These are phyloP conservation scores for Mycena epipterygia DNA, from an alignment of 768 basidiomycete species.

Conservation along the genomic window DNA sequence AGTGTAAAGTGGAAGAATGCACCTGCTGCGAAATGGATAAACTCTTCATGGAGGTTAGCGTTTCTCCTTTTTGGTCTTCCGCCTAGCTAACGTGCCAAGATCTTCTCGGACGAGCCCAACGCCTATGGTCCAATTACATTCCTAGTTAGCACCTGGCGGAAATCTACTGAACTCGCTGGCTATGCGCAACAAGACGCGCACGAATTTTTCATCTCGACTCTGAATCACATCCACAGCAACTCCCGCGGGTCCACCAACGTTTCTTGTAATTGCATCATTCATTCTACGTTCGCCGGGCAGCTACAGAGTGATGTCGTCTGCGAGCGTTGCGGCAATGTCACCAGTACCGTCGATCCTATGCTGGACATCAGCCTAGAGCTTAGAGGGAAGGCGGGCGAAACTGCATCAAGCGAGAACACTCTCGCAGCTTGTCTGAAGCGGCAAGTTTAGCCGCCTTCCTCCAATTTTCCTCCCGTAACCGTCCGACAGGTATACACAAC, in stretches of 20 bases:
- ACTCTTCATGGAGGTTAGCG: constrained; percentile 78
- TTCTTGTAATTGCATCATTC: constrained; percentile 91
- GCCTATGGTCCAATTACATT: constrained; percentile 89
- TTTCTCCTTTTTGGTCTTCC: neutral
- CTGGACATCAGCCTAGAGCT: constrained; percentile 93
- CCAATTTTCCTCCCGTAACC: neutral
- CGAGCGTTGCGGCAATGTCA: constrained; percentile 84
- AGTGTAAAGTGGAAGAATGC: constrained; percentile 77
- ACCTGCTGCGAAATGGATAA: constrained; percentile 96
- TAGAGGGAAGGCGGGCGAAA: constrained; percentile 64
- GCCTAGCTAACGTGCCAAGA: constrained; percentile 45
- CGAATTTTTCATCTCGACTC: constrained; percentile 85
- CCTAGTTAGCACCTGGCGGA: constrained; percentile 87
- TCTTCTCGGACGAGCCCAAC: constrained; percentile 67
- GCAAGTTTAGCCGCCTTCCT: constrained; percentile 47
- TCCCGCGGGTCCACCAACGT: constrained; percentile 82
- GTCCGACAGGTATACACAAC: constrained; percentile 79
- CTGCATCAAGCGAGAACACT: constrained; percentile 67
- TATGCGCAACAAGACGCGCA: constrained; percentile 97
- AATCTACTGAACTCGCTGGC: constrained; percentile 85
- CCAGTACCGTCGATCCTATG: constrained; percentile 88
- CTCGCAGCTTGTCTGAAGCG: constrained; percentile 82
- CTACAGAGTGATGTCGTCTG: constrained; percentile 93
- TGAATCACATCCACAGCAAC: constrained; percentile 90
- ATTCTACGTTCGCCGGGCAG: constrained; percentile 89